These are phyloP conservation scores for Baorangia bicolor DNA, from an alignment of 768 basidiomycete species.

Conservation along the genomic window DNA sequence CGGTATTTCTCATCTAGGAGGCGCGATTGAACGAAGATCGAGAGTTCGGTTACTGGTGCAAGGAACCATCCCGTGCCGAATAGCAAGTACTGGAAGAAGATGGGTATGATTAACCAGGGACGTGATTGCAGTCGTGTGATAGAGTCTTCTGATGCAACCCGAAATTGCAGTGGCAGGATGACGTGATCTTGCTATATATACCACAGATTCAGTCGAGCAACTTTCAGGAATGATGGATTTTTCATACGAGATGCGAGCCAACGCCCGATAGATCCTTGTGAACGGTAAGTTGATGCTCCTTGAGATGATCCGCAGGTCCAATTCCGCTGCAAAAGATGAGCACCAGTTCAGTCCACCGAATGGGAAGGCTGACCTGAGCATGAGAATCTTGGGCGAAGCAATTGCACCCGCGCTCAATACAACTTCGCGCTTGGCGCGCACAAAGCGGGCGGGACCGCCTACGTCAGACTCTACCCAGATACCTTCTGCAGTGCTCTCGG, in stretches of 20 bases:
- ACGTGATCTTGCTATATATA: background rate
- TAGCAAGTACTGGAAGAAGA: background rate
- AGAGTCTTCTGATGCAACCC: background rate
- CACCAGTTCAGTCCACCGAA: background rate
- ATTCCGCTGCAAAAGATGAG: background rate
- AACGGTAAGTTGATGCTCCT: background rate
- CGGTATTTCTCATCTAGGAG: background rate
- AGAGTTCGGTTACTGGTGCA: background rate
- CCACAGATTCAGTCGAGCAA: background rate
- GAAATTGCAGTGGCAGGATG: background rate
- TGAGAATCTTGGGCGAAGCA: background rate
- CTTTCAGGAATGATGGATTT: background rate
- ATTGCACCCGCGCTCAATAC: background rate
- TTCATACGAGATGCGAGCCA: background rate
- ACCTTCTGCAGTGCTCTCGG: background rate
- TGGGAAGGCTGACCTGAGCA: background rate
- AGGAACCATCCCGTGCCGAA: background rate
- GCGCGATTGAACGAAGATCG: background rate
- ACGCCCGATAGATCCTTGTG: background rate
- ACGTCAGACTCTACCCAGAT: background rate
- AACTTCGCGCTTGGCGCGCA: background rate
- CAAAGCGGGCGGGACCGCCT: background rate
- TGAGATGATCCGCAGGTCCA: background rate
- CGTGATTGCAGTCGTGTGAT: background rate
- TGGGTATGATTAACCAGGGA: background rate